Evolutionary conservation across 75 land plant species (phyloP).

Genomic region (Sequoia sempervirens): DNA sequence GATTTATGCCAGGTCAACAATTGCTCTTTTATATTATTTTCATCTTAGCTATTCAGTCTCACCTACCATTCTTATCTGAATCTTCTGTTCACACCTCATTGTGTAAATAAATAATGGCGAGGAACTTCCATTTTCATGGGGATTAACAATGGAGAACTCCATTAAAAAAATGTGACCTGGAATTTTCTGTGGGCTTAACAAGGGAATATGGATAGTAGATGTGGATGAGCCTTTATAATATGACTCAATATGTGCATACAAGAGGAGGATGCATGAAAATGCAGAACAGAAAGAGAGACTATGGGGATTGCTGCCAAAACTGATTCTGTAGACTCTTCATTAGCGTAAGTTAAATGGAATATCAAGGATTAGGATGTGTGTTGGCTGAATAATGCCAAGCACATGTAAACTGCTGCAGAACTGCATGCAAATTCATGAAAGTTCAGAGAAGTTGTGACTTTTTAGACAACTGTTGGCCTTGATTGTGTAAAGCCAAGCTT

Average conservation of each 20-base stretch:
- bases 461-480: background rate
- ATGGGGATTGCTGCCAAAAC: background rate
- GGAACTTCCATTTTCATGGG: background rate
- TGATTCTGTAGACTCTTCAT: background rate
- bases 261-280: background rate
- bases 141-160: background rate
- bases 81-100: background rate
- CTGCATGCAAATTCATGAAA: background rate
- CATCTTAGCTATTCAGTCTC: background rate
- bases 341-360: background rate
- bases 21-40: background rate
- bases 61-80: background rate
- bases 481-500: background rate
- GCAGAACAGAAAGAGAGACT: background rate
- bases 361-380: too few species aligned
- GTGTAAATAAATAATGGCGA: background rate
- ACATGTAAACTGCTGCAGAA: background rate
- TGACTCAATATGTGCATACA: background rate
- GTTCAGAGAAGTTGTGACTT: too few species aligned
- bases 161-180: background rate
- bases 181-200: background rate
- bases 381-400: too few species aligned
- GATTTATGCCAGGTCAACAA: slow-evolving; percentile 75
- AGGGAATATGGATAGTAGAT: background rate
- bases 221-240: background rate